Evolutionary conservation across 768 basidiomycete species (phyloP).

Genomic region (Termitomyces sp.): DNA sequence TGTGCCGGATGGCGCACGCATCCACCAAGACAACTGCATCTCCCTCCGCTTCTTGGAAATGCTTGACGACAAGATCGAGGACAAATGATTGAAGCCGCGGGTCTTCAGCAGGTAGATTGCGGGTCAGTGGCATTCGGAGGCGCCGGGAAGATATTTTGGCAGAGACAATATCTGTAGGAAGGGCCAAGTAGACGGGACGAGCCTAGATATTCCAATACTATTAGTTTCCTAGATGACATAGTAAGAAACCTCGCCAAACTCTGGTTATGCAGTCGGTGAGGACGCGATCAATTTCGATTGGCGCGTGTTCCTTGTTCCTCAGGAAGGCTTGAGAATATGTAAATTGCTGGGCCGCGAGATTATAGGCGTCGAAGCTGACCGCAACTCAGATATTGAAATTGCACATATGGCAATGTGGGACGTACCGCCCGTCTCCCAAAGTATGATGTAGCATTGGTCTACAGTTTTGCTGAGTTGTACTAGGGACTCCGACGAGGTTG

Average conservation of each 20-base stretch:
- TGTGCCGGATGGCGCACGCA: constrained; percentile 75
- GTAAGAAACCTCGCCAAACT: constrained; percentile 26
- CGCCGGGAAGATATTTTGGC: constrained; percentile 61
- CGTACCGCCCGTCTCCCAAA: constrained; percentile 10
- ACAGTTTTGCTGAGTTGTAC: constrained; percentile 6
- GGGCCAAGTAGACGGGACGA: constrained; percentile 81
- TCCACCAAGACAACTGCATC: constrained; percentile 78
- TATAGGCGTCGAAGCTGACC: constrained; percentile 73
- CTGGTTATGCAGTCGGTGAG: constrained; percentile 63
- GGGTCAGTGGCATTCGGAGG: constrained; percentile 56
- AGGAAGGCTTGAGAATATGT: constrained; percentile 66
- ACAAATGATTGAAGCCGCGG: constrained; percentile 62
- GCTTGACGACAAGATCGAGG: constrained; percentile 64
- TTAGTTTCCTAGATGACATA: not conserved
- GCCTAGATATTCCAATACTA: constrained; percentile 38
- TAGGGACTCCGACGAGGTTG: constrained; percentile 67
- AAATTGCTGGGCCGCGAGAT: constrained; percentile 70
- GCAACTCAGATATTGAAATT: not conserved
- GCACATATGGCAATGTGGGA: not conserved
- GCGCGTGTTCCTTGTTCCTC: constrained; percentile 48
- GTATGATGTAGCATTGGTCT: constrained; percentile 15
- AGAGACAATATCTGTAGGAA: constrained; percentile 81
- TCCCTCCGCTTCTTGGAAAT: constrained; percentile 58
- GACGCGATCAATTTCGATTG: constrained; percentile 73
- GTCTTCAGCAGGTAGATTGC: constrained; percentile 49